A percentile compares a stretch with the other conserved stretches of the same genome.
These are phyloP conservation scores for Septoria petroselini DNA, from an alignment of 2,329 filamentous ascomycete species.

Conservation along the genomic window DNA sequence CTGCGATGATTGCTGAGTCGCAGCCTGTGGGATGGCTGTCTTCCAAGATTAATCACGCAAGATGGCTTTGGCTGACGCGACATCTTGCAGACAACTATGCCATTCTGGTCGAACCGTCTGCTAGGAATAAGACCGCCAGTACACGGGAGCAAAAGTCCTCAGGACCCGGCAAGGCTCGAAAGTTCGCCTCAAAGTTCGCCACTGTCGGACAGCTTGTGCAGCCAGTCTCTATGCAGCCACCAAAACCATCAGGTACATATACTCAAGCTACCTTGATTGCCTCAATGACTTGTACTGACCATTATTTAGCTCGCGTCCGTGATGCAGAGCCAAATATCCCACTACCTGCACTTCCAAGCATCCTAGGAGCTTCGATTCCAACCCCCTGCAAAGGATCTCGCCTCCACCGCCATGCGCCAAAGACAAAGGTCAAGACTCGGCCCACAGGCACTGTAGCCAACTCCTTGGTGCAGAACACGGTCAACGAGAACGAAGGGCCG, in stretches of 20 bases:
- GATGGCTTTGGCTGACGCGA: not conserved
- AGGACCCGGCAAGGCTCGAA: not conserved
- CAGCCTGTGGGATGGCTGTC: not conserved
- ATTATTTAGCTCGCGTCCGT: no score
- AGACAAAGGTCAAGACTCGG: slow-evolving; percentile 7
- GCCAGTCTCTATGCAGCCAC: not conserved
- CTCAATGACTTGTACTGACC: not conserved
- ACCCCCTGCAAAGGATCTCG: not conserved
- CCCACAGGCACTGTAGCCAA: not conserved
- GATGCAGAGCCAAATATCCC: no score
- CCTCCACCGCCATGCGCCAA: not conserved
- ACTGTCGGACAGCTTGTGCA: not conserved
- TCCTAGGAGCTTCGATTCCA: no score
- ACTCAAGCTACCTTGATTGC: not conserved
- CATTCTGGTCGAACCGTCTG: no score
- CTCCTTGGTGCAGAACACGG: not conserved
- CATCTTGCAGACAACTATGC: not conserved
- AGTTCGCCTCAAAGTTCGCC: not conserved
- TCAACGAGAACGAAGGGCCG: not conserved
- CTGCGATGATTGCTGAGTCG: no score
- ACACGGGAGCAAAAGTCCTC: no score
- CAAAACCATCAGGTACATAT: not conserved
- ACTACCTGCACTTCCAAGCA: no score
- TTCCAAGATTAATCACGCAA: not conserved
- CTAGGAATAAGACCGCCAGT: no score